These are phyloP conservation scores for Erysimum pusillum DNA, from an alignment of 441 rosid genomes.

Conservation along the genomic window DNA sequence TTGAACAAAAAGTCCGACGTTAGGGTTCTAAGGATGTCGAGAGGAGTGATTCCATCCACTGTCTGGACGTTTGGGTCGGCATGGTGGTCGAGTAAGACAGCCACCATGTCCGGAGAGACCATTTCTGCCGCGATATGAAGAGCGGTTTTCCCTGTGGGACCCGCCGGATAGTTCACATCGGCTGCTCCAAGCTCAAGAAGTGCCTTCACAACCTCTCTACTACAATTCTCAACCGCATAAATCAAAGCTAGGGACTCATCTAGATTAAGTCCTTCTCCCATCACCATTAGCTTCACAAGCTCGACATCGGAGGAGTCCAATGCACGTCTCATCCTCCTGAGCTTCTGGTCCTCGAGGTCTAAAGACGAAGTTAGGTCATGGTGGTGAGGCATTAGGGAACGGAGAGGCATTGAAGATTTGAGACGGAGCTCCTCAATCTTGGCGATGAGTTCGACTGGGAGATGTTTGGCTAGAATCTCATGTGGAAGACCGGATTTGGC, in stretches of 20 bases:
- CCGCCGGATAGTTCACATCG: constrained; percentile 91
- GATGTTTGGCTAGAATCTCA: constrained; percentile 89
- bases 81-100: constrained; percentile 93
- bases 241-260: constrained; percentile 92
- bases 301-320: constrained; percentile 95
- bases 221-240: constrained; percentile 94
- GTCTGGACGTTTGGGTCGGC: constrained; percentile 95
- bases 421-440: constrained; percentile 93
- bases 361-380: constrained; percentile 68
- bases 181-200: constrained; percentile 97
- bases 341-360: constrained; percentile 91
- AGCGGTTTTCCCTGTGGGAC: constrained; percentile 88
- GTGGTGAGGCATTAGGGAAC: constrained; percentile 70
- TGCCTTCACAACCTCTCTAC: constrained; percentile 96
- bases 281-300: constrained; percentile 96
- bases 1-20: constrained; percentile 99
- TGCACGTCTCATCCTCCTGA: constrained; percentile 92
- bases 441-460: constrained; percentile 83
- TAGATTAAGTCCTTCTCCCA: constrained; percentile 97
- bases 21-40: constrained; percentile 90
- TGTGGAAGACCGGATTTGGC: constrained; percentile 95
- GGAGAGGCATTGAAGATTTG: constrained; percentile 77
- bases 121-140: constrained; percentile 95
- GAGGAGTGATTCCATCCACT: constrained; percentile 88
- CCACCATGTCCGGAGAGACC: constrained; percentile 99